A percentile compares a stretch with the other conserved stretches of the same genome.
These are phyloP conservation scores for Parathielavia appendiculata DNA, from an alignment of 495 filamentous ascomycete species.

Conservation along the genomic window DNA sequence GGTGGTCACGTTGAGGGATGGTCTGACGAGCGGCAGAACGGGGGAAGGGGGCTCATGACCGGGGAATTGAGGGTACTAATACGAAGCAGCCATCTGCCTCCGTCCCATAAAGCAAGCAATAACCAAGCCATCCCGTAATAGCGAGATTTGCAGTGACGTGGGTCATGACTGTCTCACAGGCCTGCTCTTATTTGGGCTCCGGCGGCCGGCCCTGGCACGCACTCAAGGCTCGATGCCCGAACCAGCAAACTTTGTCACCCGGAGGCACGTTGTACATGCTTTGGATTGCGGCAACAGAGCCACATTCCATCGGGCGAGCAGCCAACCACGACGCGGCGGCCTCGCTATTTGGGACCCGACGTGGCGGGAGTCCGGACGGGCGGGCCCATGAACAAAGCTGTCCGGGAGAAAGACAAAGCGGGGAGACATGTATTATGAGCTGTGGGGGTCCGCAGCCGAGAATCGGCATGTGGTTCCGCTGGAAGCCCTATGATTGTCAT, in stretches of 20 bases:
- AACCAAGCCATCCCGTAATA: conserved; percentile 11
- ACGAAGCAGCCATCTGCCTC: not conserved
- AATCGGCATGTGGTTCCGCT: conserved; percentile 1
- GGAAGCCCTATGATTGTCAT: not conserved
- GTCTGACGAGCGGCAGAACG: not conserved
- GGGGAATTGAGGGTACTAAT: not conserved
- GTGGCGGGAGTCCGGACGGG: conserved; percentile 33
- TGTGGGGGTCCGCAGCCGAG: conserved; percentile 3
- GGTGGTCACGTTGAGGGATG: not conserved
- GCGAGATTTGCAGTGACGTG: conserved; percentile 13
- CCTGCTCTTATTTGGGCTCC: conserved; percentile 20
- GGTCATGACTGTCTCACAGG: conserved; percentile 20
- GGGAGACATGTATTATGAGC: conserved; percentile 12
- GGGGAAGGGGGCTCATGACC: not conserved
- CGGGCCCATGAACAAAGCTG: conserved; percentile 2
- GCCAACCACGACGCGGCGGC: conserved; percentile 4
- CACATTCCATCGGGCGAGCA: not conserved
- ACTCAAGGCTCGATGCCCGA: conserved; percentile 19
- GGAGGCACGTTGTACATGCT: conserved; percentile 16
- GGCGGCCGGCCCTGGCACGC: conserved; percentile 13
- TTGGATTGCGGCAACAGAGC: not conserved
- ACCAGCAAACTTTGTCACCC: conserved; percentile 19
- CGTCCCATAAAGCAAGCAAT: conserved; percentile 15
- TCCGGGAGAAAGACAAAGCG: not conserved
- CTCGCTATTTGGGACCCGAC: conserved; percentile 15